phyloP scores from a whole-genome alignment of 2,329 filamentous ascomycete species.

The Talaromyces sp. region DNA sequence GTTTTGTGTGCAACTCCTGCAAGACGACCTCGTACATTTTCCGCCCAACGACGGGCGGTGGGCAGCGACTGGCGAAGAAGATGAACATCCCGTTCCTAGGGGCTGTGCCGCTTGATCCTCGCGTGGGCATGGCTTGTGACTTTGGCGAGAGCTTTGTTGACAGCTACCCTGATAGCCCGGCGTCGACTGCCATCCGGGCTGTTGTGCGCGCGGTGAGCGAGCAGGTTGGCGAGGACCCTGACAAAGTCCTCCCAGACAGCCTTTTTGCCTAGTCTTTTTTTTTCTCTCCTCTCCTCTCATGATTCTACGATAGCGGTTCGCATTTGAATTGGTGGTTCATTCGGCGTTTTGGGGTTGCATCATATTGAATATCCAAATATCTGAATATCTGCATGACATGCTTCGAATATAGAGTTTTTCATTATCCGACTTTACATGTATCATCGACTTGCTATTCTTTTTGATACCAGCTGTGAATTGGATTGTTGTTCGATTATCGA shows the following conservation, averaged over 20 bases:
- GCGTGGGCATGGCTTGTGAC: conserved; percentile 94
- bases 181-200: conserved; percentile 71
- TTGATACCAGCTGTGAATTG: not conserved
- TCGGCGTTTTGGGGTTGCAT: not conserved
- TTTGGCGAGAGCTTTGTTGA: conserved; percentile 98
- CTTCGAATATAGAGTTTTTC: not conserved
- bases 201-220: conserved; percentile 71
- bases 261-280: not conserved
- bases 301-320: not conserved
- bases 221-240: conserved; percentile 60
- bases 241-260: conserved; percentile 39
- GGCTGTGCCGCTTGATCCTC: conserved; percentile 81
- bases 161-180: conserved; percentile 86
- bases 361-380: not conserved
- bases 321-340: not conserved
- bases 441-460: not conserved
- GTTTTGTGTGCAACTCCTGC: conserved; percentile 93
- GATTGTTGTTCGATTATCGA: not conserved
- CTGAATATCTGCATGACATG: not conserved
- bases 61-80: conserved; percentile 71
- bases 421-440: not conserved
- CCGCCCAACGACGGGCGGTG: conserved; percentile 83
- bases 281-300: not conserved
- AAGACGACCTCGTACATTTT: conserved; percentile 79
- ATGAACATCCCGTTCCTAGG: conserved; percentile 86